Percentiles rank a stretch among this genome's conserved stretches.
These are phyloP conservation scores for Rhizoclosmatium sp. DNA, from an alignment of 192 early-diverging fungal species.

Conservation along the genomic window DNA sequence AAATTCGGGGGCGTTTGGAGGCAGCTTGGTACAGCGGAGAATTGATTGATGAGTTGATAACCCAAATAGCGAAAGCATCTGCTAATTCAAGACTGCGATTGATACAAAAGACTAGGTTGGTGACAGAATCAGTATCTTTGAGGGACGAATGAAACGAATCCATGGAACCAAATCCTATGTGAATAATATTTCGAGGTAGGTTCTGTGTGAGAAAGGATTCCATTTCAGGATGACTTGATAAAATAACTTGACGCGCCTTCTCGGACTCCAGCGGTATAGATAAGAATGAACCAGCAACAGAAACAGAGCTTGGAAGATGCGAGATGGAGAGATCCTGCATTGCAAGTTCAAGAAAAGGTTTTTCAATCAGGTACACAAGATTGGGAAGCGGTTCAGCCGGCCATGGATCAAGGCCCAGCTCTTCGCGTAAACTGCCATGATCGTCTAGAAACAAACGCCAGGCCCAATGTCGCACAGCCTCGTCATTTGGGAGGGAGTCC, in stretches of 20 bases:
- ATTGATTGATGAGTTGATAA: background rate
- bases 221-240: background rate
- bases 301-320: no score
- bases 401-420: background rate
- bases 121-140: background rate
- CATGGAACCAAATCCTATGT: constrained; percentile 35
- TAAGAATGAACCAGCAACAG: no score
- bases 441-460: constrained; percentile 19
- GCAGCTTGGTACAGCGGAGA: background rate
- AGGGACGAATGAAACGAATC: constrained; percentile 10
- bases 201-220: background rate
- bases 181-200: background rate
- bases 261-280: no score
- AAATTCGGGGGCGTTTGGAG: background rate
- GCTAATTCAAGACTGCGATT: background rate
- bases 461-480: background rate
- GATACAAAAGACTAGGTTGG: background rate
- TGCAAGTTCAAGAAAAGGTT: background rate
- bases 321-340: no score
- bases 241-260: background rate
- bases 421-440: background rate
- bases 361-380: constrained; percentile 1
- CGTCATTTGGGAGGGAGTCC: background rate
- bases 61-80: constrained; percentile 10
- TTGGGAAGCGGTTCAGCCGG: background rate